Evolutionary conservation across 2,329 filamentous ascomycete species (phyloP), one percentile per base, ranked within the genome.

Genomic region (Exophiala lecanii-corni): DNA sequence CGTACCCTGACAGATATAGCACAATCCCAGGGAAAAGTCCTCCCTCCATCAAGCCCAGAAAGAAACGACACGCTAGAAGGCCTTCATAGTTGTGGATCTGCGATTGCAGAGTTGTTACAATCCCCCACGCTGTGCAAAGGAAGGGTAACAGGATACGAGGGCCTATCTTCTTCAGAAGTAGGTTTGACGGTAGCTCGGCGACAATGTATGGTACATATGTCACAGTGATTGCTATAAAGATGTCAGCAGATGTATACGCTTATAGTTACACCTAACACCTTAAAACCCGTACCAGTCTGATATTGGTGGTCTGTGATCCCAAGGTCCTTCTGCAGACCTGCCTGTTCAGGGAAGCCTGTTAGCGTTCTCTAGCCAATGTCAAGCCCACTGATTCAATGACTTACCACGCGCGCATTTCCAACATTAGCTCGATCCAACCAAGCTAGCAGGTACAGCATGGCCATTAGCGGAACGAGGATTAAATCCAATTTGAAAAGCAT

Each of bases 181-280:
- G 45, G 47, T 71, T 71, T 47, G 60, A 65, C 17, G 66, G 56
- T 7, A 69, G 16, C 19, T 51, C 48, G 5, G 30, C 47, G 15
- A 45, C 26, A 34, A 46, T 45, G 47, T 68, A 85, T 1, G 81
- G 81, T 39, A 83, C 76, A 57, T 84, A 85, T 18, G 84, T 68
- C 51, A 84, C 76, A 3, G 78, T 86, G 4, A 94, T 72, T 0
- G 81, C 76, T 33, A 23, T 17, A 17, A 33, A 6, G 7, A 17
- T 33, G 7, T 33, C 13, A 33, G 30, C 15, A 17, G 30, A 13
- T 15, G 23, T 26, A n/a, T n/a, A n/a, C n/a, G n/a, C n/a, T n/a
- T n/a, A n/a, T n/a, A n/a, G n/a, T n/a, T n/a, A n/a, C n/a, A n/a
- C n/a, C n/a, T n/a, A n/a, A n/a, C n/a, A n/a, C n/a, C n/a, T 28